Percentiles rank a stretch among this genome's conserved stretches.
Evolutionary conservation across 805 yeast species (phyloP).

Genomic region (Starmerella stigmatis): DNA sequence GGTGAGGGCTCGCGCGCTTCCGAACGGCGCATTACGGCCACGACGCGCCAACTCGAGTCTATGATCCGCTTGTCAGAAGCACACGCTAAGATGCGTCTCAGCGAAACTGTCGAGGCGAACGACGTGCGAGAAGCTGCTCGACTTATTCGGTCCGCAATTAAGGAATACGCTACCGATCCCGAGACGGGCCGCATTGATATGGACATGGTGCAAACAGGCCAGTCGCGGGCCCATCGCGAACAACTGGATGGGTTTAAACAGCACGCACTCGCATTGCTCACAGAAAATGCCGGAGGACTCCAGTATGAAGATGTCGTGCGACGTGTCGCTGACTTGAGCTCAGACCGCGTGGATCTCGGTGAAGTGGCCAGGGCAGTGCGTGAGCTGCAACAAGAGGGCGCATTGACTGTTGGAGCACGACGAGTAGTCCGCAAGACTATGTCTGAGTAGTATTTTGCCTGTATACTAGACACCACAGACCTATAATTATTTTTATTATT

Average conservation of each 20-base stretch:
- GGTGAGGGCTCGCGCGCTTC: slow-evolving; percentile 84
- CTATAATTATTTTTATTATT: no score
- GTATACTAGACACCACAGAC: no score
- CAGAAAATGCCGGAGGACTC: slow-evolving; percentile 14
- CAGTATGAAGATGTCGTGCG: slow-evolving; percentile 22
- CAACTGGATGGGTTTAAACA: slow-evolving; percentile 19
- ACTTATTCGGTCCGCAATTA: slow-evolving; percentile 82
- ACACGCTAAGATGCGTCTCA: slow-evolving; percentile 90
- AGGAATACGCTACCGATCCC: slow-evolving; percentile 97
- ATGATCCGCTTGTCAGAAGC: slow-evolving; percentile 94
- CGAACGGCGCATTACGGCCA: slow-evolving; percentile 91
- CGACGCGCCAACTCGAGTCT: slow-evolving; percentile 92
- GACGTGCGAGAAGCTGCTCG: slow-evolving; percentile 94
- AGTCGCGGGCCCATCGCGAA: slow-evolving; percentile 60
- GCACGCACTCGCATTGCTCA: slow-evolving; percentile 17
- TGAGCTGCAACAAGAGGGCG: slow-evolving; percentile 23
- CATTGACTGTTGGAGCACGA: slow-evolving; percentile 17
- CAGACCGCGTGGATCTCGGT: slow-evolving; percentile 19
- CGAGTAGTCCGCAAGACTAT: slow-evolving; percentile 15
- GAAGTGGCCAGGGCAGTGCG: slow-evolving; percentile 18
- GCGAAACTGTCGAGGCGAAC: slow-evolving; percentile 53
- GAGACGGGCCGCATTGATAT: slow-evolving; percentile 92
- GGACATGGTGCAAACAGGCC: slow-evolving; percentile 95
- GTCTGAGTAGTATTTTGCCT: slow-evolving; percentile 3
- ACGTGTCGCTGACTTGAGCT: slow-evolving; percentile 20